Evolutionary conservation across 495 filamentous ascomycete species (phyloP), one percentile per base, ranked within the genome.

Genomic region (Bacidia gigantensis): DNA sequence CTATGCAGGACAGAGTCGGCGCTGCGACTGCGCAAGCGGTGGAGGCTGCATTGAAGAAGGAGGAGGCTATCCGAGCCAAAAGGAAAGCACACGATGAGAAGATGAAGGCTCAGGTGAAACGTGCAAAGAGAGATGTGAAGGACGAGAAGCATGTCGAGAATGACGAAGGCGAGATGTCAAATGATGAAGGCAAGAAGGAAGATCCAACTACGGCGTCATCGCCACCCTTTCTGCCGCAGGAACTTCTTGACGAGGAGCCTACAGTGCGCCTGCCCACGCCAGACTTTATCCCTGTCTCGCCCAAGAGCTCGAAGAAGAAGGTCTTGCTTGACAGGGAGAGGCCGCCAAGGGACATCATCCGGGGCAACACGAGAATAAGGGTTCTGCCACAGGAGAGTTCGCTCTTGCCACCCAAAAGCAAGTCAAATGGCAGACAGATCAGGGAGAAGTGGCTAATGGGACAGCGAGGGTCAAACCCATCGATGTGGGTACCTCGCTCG

Each of bases 331-430:
- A 66, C 42, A 61, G 62, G 11, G 69, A 78, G 47, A 75, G 72
- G 52, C 65, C 68, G 11, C 67, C 74, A 32, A 80, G 77, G 64
- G 76, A 80, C 58, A 58, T 80, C 35, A 70, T 65, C 49, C 67
- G 68, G 48, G 76, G 74, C 9, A 66, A 70, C 41, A 62, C 79
- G 35, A 73, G 65, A 14, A 72, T 81, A 40, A 66, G 69, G 24
- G 76, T 81, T 1, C 61, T 80, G 41, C 69, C 70, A 55, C 66
- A 65, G 10, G 66, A 68, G 10, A 63, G 46, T 55, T 63, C 0
- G 51, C 67, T 3, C 60, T 35, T 80, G 50, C 62, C 76, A 3
- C 77, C 78, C 0, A 75, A 71, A 55, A 66, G 69, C 5, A 73
- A 71, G n/a, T 70, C 69, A 56, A 48, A 58, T 17, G 72, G 69